phyloP scores from a whole-genome alignment of 73 alveolate species.

The Chromera velia region DNA sequence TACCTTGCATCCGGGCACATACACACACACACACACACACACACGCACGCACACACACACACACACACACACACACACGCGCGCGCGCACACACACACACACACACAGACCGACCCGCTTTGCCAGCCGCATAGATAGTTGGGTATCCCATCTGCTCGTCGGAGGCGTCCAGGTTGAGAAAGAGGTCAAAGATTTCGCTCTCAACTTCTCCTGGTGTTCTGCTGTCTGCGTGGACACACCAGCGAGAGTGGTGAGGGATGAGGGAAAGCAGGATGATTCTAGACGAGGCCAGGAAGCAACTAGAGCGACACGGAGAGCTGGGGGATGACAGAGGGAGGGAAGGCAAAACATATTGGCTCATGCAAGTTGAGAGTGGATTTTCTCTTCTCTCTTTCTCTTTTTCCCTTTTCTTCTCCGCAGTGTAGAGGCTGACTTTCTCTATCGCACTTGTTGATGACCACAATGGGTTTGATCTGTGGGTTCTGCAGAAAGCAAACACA shows the following conservation, averaged over 20 bases:
- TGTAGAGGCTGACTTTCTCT: constrained; percentile 58
- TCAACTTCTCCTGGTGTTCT: constrained; percentile 55
- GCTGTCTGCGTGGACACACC: too few relatives aligned
- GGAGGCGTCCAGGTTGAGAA: constrained; percentile 53
- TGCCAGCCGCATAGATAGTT: constrained; percentile 61
- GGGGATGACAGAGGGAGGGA: not conserved
- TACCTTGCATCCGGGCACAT: too few relatives aligned
- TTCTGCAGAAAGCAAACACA: too few relatives aligned
- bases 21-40: too few relatives aligned
- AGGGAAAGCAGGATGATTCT: too few relatives aligned
- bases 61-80: too few relatives aligned
- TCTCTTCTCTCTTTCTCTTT: too few relatives aligned
- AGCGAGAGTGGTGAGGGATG: too few relatives aligned
- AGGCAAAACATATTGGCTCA: not conserved
- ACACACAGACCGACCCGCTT: constrained; percentile 22
- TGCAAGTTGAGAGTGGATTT: not conserved
- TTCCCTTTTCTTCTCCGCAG: too few relatives aligned
- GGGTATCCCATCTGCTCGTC: constrained; percentile 73
- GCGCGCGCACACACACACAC: not conserved
- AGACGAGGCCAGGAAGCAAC: too few relatives aligned
- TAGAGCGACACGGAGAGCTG: not conserved
- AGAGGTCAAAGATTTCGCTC: constrained; percentile 63
- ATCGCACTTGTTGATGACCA: constrained; percentile 80
- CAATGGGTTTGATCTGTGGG: constrained; percentile 65
- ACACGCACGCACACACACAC: too few relatives aligned